Evolutionary conservation across 202 grass and related monocot species (phyloP), one percentile per base, ranked within the genome.

Genomic region (Setaria italica): DNA sequence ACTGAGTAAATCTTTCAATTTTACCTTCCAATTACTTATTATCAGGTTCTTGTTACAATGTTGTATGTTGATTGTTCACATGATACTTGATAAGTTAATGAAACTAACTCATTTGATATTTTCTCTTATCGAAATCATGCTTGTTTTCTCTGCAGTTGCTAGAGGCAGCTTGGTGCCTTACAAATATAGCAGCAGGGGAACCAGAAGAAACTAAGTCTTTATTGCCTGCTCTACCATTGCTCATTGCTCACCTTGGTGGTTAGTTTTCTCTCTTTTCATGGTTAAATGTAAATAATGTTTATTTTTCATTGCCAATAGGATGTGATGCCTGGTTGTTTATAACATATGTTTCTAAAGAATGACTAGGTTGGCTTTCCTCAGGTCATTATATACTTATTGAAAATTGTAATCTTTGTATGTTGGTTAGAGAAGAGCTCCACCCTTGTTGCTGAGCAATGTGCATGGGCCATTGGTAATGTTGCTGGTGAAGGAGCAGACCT

Each of bases 201-300:
- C 90, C 88, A 76, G 92, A 99, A 81, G 94, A 99, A 82, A 97
- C 97, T 76, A 96, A 84, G 65, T 90, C 90, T 43, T 82, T 99
- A 60, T n/a, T 96, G 69, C 94, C 94, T 10, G 94, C 97, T 73
- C 66, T 99, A 80, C 97, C 97, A 14, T 81, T 99, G 82, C 97
- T 99, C 88, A 77, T 97, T 85, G 94, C 97, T 77, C 91, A 96
- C 80, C 92, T 99, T 82, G 97, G 97, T 90, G 97, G 97, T 99
- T 89, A 56, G 93, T 91, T 92, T 81, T 30, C 35, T 85, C 49
- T 63, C 25, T 49, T 73, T 56, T 88, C 53, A 85, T 72, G 33
- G 41, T 79, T 70, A 56, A 74, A 57, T 68, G 67, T 83, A 85
- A 65, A 57, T 75, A 39, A 15, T 84, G 9, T 49, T 67, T 4